Base-by-base conservation (phyloP, 345 rosid genomes). In the Kernera saxatilis region DNA sequence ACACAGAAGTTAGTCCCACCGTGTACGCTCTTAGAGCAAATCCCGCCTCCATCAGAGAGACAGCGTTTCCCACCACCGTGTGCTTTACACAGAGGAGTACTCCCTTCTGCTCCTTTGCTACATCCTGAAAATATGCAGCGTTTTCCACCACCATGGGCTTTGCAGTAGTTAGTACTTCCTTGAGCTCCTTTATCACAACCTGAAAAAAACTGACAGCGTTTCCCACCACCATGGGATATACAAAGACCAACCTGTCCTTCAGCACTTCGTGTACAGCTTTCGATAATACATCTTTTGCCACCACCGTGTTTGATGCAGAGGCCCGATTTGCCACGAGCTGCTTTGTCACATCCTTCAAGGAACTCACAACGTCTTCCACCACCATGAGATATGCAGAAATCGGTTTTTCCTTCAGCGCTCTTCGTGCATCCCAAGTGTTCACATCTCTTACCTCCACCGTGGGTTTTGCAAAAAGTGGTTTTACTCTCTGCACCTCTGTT, bases 61-160 rank as follows among this genome's bases (percentile, higher is more conserved):
- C 97, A 93, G 5, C 98, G 90, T 71, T 88, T 93, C 48, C 98
- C 97, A 23, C 97, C 98, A 69, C 98, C 98, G 6, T 93, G 98
- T 23, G 88, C 97, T 74, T 93, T 93, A 80, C 98, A 93, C 75
- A 91, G 57, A 3, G 94, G 97, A 0, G 98, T 93, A 71, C 96
- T 93, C 26, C 98, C 98, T 80, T 93, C 98, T 2, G 97, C 98
- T 21, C 97, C 97, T 78, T 86, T 93, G 15, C 80, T 83, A 85
- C 98, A 93, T 3, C 97, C 97, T 5, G 90, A 83, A 63, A 91
- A 88, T 71, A 91, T 82, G 70, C 98, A 93, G 5, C 97, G 88
- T 62, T 91, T 91, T 3, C 98, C 98, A 4, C 98, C 97, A 39
- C 98, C 98, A 13, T 93, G 98, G 1, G 97, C 93, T 82, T 93